Base-by-base conservation (phyloP, 306 rosid genomes). In the Sechiopsis laciniata region DNA sequence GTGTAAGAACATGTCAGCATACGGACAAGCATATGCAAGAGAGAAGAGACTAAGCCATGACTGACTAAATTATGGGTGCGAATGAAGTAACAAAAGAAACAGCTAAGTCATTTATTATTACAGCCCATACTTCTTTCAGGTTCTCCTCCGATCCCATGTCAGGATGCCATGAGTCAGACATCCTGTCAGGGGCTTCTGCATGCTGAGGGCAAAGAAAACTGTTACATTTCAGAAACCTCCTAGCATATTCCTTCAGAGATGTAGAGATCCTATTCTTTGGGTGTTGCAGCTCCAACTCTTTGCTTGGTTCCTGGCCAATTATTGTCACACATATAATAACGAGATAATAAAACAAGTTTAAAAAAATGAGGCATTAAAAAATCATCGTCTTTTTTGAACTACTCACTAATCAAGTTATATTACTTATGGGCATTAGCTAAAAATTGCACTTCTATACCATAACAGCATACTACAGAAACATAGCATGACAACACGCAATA, bases 141-240 rank as follows among this genome's bases (percentile, higher is more conserved):
- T 85, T 84, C 64, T 91, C 97, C 81, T 85, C 95, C 90, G 84
- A 85, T 35, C 92, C 83, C 80, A 81, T 84, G 75, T 89, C 95
- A 79, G 78, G 80, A 72, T 78, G 88, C 81, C 91, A 84, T 1
- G 77, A 76, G 79, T 91, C 97, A 75, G 76, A 89, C 79, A 83
- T 63, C 81, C 89, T 86, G 29, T 95, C 99, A 35, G 97, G 93
- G 60, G 99, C 87, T 80, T 84, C 91, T 2, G 90, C 96, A 62
- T 84, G 79, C 40, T 75, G 73, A 78, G 80, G 78, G 77, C 86
- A 82, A 56, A 13, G 80, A 70, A 84, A 83, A 29, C 85, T 77
- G 77, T 82, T 85, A 71, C 83, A 83, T 82, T 84, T 88, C 78
- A 95, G 80, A 82, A 86, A 91, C 78, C 93, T 85, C 84, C 77